Conservation (phyloP, 2,329 filamentous ascomycete species). For the Exophiala lecanii-corni region DNA sequence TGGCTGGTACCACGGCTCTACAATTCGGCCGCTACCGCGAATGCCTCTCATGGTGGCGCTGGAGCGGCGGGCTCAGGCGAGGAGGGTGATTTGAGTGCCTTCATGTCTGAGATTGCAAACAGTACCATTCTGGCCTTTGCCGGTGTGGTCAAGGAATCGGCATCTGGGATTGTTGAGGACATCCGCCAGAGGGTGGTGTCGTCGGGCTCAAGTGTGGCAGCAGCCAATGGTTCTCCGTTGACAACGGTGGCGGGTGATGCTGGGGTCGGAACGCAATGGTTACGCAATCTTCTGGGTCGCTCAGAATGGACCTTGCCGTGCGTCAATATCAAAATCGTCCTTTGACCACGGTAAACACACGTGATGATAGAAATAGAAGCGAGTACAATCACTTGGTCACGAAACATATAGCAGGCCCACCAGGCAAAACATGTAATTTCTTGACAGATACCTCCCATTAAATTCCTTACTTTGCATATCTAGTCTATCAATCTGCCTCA, state of each 20-base stretch:
- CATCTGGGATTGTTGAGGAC: conserved; percentile 48
- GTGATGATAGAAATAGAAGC: too few species aligned
- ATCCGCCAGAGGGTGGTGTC: conserved; percentile 45
- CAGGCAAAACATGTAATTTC: too few species aligned
- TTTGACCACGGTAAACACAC: too few species aligned
- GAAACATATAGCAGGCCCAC: too few species aligned
- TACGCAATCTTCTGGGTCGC: conserved; percentile 72
- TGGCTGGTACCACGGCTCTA: conserved; percentile 82
- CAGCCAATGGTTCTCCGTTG: conserved; percentile 24
- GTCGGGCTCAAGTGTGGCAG: too few species aligned
- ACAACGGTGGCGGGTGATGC: conserved; percentile 51
- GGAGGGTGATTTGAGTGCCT: conserved; percentile 33
- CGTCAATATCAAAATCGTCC: conserved; percentile 65
- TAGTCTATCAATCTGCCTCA: conserved; percentile 17
- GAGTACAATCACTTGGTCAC: too few species aligned
- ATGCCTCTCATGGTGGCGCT: too few species aligned
- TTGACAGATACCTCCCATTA: neutral
- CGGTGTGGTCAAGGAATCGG: conserved; percentile 49
- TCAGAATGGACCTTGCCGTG: conserved; percentile 89
- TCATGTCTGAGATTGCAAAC: conserved; percentile 52
- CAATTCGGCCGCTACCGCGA: conserved; percentile 29
- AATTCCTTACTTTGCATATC: conserved; percentile 14
- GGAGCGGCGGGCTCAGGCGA: conserved; percentile 37
- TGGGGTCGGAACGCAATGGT: conserved; percentile 77
- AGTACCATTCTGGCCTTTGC: conserved; percentile 66